Evolutionary conservation across 768 basidiomycete genomes (phyloP).

Genomic region (Tephrocybe sp.): DNA sequence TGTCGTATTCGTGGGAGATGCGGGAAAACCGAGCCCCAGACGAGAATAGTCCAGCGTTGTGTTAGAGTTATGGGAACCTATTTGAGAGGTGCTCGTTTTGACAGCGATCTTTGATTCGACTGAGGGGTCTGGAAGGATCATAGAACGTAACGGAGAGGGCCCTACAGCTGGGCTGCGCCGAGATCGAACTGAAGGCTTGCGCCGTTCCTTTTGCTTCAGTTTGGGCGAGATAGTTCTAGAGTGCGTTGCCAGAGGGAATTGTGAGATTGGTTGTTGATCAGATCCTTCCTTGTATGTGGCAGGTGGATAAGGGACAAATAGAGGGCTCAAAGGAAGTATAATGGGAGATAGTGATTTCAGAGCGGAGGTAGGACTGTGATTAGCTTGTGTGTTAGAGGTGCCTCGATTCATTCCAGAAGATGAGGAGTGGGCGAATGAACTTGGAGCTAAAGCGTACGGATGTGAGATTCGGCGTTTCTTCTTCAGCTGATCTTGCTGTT

Average conservation of each 20-base stretch:
- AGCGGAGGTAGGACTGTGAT: neutral
- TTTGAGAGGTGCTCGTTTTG: neutral
- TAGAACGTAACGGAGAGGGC: slow-evolving; percentile 46
- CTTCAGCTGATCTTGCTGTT: neutral
- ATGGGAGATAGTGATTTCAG: slow-evolving; percentile 9
- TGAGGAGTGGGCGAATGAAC: neutral
- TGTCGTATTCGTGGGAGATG: neutral
- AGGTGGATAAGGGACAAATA: slow-evolving; percentile 4
- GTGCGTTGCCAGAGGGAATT: neutral
- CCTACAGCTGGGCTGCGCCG: slow-evolving; percentile 39
- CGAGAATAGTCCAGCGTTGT: slow-evolving; percentile 10
- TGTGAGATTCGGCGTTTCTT: slow-evolving; percentile 24
- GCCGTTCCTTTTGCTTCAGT: slow-evolving; percentile 10
- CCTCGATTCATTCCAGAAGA: neutral
- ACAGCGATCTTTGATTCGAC: slow-evolving; percentile 15
- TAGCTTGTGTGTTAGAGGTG: neutral
- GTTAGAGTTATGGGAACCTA: slow-evolving; percentile 3
- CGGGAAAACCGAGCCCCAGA: slow-evolving; percentile 20
- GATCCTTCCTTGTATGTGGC: neutral
- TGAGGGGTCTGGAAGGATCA: slow-evolving; percentile 38
- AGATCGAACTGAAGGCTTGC: slow-evolving; percentile 22
- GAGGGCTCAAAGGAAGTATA: slow-evolving; percentile 7
- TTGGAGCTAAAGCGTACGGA: slow-evolving; percentile 26
- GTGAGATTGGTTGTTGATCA: neutral
- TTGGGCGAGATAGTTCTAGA: slow-evolving; percentile 5